Evolutionary conservation across 306 rosid species (phyloP).

Genomic region (Cucurbita pepo): DNA sequence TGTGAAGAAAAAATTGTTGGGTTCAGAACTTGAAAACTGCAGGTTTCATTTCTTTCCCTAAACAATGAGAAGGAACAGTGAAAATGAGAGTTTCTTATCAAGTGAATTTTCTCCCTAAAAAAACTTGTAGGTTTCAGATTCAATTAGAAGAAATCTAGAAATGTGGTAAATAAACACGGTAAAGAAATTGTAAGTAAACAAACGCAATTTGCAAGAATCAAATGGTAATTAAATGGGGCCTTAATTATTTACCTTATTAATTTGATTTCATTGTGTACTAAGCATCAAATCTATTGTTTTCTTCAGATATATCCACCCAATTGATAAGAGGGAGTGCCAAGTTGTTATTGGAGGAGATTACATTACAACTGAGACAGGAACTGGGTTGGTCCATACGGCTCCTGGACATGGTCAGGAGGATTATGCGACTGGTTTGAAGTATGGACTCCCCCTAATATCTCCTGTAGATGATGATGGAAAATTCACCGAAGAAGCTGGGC

Average conservation of each 20-base stretch:
- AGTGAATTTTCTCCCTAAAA: background rate
- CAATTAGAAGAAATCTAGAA: background rate
- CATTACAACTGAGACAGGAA: constrained; percentile 89
- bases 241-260: background rate
- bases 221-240: background rate
- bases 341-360: constrained; percentile 91
- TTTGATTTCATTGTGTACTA: constrained; percentile 5
- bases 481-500: constrained; percentile 96
- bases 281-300: background rate
- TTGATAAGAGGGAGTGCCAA: constrained; percentile 57
- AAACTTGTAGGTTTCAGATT: constrained; percentile 55
- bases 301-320: constrained; percentile 74
- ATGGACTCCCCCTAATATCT: constrained; percentile 70
- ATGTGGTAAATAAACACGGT: background rate
- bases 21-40: constrained; percentile 86
- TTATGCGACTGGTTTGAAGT: constrained; percentile 80
- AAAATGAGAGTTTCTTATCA: background rate
- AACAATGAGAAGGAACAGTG: background rate
- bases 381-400: constrained; percentile 98
- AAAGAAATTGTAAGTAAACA: too few species aligned
- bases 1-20: constrained; percentile 41
- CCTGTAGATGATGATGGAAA: constrained; percentile 83
- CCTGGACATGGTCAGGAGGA: constrained; percentile 99
- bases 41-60: constrained; percentile 31
- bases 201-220: too few species aligned